Percentiles rank a stretch among this genome's conserved stretches.
These are phyloP conservation scores for Centella asiatica DNA, from an alignment of 129 eudicot species.

Conservation along the genomic window DNA sequence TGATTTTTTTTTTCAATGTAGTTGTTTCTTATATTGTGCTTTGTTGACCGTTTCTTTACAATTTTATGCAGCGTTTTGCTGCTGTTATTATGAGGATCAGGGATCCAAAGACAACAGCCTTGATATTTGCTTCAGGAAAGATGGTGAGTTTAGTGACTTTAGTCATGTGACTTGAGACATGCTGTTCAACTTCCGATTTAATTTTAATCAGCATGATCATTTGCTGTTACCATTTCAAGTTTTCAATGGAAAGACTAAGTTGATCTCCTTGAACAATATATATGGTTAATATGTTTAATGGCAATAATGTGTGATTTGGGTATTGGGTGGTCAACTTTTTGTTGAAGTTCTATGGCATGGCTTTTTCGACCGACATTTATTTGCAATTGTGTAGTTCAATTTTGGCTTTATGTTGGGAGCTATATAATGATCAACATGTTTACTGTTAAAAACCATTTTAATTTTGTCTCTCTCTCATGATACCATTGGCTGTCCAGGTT, in stretches of 20 bases:
- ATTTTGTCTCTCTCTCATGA: background rate
- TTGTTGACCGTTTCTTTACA: background rate
- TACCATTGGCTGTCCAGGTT: constrained; percentile 28
- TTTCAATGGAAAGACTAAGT: too few relatives aligned
- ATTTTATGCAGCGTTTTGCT: background rate
- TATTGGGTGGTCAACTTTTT: too few relatives aligned
- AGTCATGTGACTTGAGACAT: background rate
- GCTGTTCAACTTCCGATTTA: background rate
- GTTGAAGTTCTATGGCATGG: too few relatives aligned
- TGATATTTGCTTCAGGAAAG: constrained; percentile 90
- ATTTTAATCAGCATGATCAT: background rate
- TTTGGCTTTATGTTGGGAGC: too few relatives aligned
- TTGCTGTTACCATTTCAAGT: background rate
- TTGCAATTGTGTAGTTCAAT: background rate
- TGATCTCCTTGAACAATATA: too few relatives aligned
- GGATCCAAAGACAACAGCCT: constrained; percentile 48
- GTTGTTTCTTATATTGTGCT: background rate
- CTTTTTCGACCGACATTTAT: too few relatives aligned
- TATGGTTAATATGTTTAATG: too few relatives aligned
- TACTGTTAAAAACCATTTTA: too few relatives aligned
- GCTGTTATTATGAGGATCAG: constrained; percentile 1
- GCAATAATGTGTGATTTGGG: too few relatives aligned
- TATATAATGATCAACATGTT: too few relatives aligned
- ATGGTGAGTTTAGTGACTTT: constrained; percentile 55
- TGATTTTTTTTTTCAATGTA: too few relatives aligned